phyloP scores from a whole-genome alignment of 805 yeast genomes.

The Ogataea minuta region DNA sequence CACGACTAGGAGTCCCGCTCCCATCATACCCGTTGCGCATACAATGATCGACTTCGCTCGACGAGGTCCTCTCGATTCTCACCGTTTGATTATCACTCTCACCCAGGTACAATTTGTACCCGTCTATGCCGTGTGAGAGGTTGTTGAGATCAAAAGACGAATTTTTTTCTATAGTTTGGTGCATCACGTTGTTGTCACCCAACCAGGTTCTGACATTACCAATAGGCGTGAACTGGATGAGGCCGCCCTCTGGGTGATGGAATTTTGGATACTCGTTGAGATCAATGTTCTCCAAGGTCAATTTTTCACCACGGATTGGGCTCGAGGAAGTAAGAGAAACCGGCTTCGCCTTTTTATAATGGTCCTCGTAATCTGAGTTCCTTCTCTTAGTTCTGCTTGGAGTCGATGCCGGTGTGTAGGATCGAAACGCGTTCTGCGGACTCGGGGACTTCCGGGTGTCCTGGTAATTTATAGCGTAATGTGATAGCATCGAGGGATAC shows the following conservation, averaged over 20 bases:
- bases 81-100: slow-evolving; percentile 11
- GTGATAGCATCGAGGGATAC: slow-evolving; percentile 24
- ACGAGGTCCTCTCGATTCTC: slow-evolving; percentile 25
- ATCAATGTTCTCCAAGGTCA: slow-evolving; percentile 30
- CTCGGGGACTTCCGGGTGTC: slow-evolving; percentile 8
- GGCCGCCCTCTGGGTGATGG: slow-evolving; percentile 62
- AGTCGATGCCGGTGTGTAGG: slow-evolving; percentile 17
- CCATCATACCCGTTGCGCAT: slow-evolving; percentile 32
- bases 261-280: slow-evolving; percentile 53
- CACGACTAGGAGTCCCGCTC: slow-evolving; percentile 12
- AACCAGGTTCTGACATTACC: slow-evolving; percentile 51
- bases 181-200: slow-evolving; percentile 43
- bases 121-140: slow-evolving; percentile 36
- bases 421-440: slow-evolving; percentile 14
- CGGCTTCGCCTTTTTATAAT: slow-evolving; percentile 33
- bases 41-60: slow-evolving; percentile 34
- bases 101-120: slow-evolving; percentile 34
- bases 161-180: slow-evolving; percentile 48
- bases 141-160: slow-evolving; percentile 35
- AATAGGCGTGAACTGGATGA: slow-evolving; percentile 59
- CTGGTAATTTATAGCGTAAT: slow-evolving; percentile 14
- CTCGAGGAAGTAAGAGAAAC: slow-evolving; percentile 10
- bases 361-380: slow-evolving; percentile 34
- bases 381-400: slow-evolving; percentile 36
- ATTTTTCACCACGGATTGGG: slow-evolving; percentile 12